Percentiles rank a stretch among this genome's conserved stretches.
These are phyloP conservation scores for Abrus precatorius DNA, from an alignment of 306 rosid genomes.

Conservation along the genomic window DNA sequence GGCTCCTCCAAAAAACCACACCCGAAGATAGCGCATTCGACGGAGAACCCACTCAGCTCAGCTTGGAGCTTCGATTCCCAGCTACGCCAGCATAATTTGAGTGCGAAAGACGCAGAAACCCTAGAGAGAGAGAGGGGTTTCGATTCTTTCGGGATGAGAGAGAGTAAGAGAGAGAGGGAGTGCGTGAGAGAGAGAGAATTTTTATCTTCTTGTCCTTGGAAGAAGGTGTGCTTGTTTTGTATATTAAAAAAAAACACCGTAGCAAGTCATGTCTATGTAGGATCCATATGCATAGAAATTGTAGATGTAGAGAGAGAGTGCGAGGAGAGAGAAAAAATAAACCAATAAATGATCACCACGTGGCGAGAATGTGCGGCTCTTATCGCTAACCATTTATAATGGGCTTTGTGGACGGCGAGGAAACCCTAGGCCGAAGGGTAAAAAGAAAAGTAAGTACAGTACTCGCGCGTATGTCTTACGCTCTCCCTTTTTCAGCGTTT, in stretches of 20 bases:
- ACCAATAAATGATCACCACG: constrained; percentile 39
- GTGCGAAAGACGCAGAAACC: constrained; percentile 74
- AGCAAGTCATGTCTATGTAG: constrained; percentile 49
- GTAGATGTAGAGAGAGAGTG: constrained; percentile 44
- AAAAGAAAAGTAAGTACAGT: constrained; percentile 35
- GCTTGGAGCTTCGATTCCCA: constrained; percentile 56
- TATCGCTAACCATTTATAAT: constrained; percentile 63
- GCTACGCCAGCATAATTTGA: constrained; percentile 53
- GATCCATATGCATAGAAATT: constrained; percentile 50
- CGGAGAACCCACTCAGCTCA: constrained; percentile 36
- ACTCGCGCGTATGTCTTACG: constrained; percentile 64
- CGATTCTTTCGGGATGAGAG: constrained; percentile 55
- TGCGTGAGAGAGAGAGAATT: constrained; percentile 47
- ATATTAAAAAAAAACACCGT: constrained; percentile 41
- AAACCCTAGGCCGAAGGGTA: constrained; percentile 74
- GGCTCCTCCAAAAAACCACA: constrained; percentile 54
- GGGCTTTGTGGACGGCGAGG: constrained; percentile 53
- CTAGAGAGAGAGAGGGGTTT: constrained; percentile 85
- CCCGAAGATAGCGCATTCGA: constrained; percentile 40
- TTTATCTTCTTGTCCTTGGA: constrained; percentile 61
- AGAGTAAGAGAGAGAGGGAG: constrained; percentile 7
- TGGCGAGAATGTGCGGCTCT: constrained; percentile 65
- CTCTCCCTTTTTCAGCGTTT: constrained; percentile 47
- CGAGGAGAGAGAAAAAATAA: constrained; percentile 28
- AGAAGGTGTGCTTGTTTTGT: constrained; percentile 53